phyloP scores from a whole-genome alignment of 768 basidiomycete genomes.

The Tremella yokohamensis region DNA sequence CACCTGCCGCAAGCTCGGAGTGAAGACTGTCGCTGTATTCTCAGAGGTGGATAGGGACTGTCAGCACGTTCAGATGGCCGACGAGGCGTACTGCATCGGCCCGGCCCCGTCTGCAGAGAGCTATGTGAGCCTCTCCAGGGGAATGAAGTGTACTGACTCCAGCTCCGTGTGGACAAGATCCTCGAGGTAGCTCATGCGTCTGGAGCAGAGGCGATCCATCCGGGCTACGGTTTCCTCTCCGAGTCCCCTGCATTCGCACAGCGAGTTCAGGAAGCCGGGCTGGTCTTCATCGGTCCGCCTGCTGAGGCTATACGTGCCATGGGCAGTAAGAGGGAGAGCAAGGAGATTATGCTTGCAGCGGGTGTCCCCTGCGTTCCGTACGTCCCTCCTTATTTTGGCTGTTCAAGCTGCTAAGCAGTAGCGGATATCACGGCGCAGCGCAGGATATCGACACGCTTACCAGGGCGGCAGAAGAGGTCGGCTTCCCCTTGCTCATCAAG shows the following conservation, averaged over 20 bases:
- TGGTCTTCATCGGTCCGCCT: slow-evolving; percentile 88
- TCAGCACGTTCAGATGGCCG: slow-evolving; percentile 78
- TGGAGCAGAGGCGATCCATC: slow-evolving; percentile 88
- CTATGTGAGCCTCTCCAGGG: slow-evolving; percentile 63
- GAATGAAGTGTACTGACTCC: slow-evolving; percentile 1
- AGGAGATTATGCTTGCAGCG: slow-evolving; percentile 89
- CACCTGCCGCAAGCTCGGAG: slow-evolving; percentile 79
- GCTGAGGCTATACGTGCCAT: slow-evolving; percentile 82
- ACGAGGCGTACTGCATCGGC: slow-evolving; percentile 88
- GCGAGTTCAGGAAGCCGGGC: slow-evolving; percentile 67
- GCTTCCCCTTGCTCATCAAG: slow-evolving; percentile 90
- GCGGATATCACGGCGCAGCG: slow-evolving; percentile 78
- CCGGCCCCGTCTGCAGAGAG: slow-evolving; percentile 84
- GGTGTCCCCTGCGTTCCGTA: slow-evolving; percentile 83
- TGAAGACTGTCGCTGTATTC: slow-evolving; percentile 87
- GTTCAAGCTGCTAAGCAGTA: too few species aligned
- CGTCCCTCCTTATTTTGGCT: slow-evolving; percentile 13
- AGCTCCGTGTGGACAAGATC: slow-evolving; percentile 86
- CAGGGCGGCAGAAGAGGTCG: slow-evolving; percentile 67
- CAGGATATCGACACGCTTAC: slow-evolving; percentile 72
- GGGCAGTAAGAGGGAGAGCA: slow-evolving; percentile 98
- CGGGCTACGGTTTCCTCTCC: slow-evolving; percentile 88
- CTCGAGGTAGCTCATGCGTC: slow-evolving; percentile 74
- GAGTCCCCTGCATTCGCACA: slow-evolving; percentile 83
- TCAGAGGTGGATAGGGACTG: slow-evolving; percentile 78